Conservation (phyloP, 805 yeast genomes). For the Ogataea pini region DNA sequence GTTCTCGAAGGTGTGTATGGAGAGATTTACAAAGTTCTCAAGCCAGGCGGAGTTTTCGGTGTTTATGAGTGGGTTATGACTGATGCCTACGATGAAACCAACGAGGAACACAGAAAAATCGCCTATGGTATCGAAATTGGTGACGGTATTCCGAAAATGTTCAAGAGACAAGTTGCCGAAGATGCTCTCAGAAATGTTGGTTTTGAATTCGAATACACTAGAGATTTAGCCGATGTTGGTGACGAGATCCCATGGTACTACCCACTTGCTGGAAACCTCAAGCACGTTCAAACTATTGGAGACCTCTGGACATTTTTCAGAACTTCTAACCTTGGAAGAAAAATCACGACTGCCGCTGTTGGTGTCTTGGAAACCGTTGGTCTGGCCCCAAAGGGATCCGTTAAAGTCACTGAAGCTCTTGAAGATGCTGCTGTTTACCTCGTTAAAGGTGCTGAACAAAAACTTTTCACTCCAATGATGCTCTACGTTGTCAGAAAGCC, state of each 20-base stretch:
- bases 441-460: conserved; percentile 88
- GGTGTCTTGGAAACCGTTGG: conserved; percentile 82
- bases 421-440: conserved; percentile 97
- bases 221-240: conserved; percentile 78
- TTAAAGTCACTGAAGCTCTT: conserved; percentile 85
- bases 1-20: conserved; percentile 92
- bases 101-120: conserved; percentile 87
- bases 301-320: conserved; percentile 86
- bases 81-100: conserved; percentile 82
- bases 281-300: conserved; percentile 72
- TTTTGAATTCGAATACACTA: conserved; percentile 71
- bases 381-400: conserved; percentile 89
- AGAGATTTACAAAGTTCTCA: conserved; percentile 91
- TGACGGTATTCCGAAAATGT: conserved; percentile 99
- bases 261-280: conserved; percentile 94
- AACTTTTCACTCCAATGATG: conserved; percentile 97
- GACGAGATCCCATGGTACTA: conserved; percentile 97
- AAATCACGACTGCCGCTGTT: conserved; percentile 76
- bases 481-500: conserved; percentile 89
- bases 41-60: conserved; percentile 97
- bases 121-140: conserved; percentile 98
- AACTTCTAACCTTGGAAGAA: conserved; percentile 85
- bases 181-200: conserved; percentile 85
- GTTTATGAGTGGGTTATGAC: conserved; percentile 99
- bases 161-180: conserved; percentile 78